These are phyloP conservation scores for Mimosa pudica DNA, from an alignment of 306 rosid genomes.

Conservation along the genomic window DNA sequence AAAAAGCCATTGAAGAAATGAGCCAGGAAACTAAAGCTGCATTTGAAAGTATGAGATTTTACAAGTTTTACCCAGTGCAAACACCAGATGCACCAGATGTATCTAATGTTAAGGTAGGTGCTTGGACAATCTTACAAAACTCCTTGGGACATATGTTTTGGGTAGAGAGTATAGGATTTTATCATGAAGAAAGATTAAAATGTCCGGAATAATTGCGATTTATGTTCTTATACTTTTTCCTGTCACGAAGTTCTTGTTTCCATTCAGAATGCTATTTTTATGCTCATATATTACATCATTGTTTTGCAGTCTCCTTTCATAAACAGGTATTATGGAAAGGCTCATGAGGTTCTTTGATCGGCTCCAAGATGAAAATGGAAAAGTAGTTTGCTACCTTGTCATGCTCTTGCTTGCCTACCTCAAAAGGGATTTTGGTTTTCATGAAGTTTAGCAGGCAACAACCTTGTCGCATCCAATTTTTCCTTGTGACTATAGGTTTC, in stretches of 20 bases:
- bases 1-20: conserved; percentile 69
- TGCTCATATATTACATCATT: conserved; percentile 1
- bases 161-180: neutral
- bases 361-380: conserved; percentile 7
- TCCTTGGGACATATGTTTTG: neutral
- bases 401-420: neutral
- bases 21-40: conserved; percentile 70
- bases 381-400: conserved; percentile 6
- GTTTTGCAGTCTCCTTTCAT: conserved; percentile 66
- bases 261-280: neutral
- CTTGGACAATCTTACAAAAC: conserved; percentile 10
- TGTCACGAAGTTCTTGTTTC: conserved; percentile 1
- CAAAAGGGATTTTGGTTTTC: conserved; percentile 1
- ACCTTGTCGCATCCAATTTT: conserved; percentile 17
- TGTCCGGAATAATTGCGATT: neutral
- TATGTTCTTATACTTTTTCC: neutral
- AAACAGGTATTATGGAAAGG: conserved; percentile 78
- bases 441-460: conserved; percentile 34
- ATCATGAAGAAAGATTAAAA: neutral
- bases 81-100: conserved; percentile 63
- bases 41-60: conserved; percentile 64
- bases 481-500: neutral
- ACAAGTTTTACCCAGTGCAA: conserved; percentile 70
- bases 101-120: conserved; percentile 60
- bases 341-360: conserved; percentile 64